Evolutionary conservation across 148 eudicot species (phyloP).

Genomic region (Cornus suecica): DNA sequence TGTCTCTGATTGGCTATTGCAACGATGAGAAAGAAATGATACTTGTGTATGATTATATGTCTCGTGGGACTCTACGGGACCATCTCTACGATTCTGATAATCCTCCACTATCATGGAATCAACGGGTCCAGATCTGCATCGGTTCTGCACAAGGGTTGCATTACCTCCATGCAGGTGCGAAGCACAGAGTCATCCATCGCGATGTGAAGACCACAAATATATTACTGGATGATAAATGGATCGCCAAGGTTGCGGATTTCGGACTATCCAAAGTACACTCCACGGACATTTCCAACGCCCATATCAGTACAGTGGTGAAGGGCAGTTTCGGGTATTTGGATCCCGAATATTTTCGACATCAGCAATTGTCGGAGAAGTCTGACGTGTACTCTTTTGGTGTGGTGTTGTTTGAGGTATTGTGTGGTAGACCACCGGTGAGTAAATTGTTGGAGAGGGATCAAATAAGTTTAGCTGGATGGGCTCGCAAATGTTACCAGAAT

Average conservation of each 20-base stretch:
- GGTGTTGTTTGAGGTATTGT: slow-evolving; percentile 25
- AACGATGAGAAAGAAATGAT: slow-evolving; percentile 22
- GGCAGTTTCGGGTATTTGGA: slow-evolving; percentile 28
- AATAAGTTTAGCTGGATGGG: slow-evolving; percentile 14
- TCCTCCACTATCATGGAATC: slow-evolving; percentile 22
- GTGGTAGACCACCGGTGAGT: slow-evolving; percentile 16
- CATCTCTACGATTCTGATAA: slow-evolving; percentile 13
- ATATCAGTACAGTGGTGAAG: slow-evolving; percentile 22
- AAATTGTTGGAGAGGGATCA: neutral
- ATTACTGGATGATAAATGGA: slow-evolving; percentile 19
- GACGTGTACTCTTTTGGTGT: slow-evolving; percentile 30
- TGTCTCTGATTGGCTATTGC: slow-evolving; percentile 21
- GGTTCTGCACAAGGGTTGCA: slow-evolving; percentile 24
- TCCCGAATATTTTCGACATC: slow-evolving; percentile 15
- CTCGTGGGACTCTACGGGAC: slow-evolving; percentile 19
- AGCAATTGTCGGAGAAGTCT: slow-evolving; percentile 13
- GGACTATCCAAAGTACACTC: slow-evolving; percentile 24
- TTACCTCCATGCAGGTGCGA: slow-evolving; percentile 21
- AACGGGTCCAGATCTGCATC: slow-evolving; percentile 23
- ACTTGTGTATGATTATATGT: slow-evolving; percentile 27
- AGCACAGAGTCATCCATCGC: slow-evolving; percentile 17
- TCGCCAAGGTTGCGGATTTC: slow-evolving; percentile 28
- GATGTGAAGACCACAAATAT: slow-evolving; percentile 29
- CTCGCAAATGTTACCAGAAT: slow-evolving; percentile 1
- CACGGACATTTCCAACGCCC: slow-evolving; percentile 2